phyloP scores from a whole-genome alignment of 2,329 filamentous ascomycete species.

The Fusarium staphyleae region DNA sequence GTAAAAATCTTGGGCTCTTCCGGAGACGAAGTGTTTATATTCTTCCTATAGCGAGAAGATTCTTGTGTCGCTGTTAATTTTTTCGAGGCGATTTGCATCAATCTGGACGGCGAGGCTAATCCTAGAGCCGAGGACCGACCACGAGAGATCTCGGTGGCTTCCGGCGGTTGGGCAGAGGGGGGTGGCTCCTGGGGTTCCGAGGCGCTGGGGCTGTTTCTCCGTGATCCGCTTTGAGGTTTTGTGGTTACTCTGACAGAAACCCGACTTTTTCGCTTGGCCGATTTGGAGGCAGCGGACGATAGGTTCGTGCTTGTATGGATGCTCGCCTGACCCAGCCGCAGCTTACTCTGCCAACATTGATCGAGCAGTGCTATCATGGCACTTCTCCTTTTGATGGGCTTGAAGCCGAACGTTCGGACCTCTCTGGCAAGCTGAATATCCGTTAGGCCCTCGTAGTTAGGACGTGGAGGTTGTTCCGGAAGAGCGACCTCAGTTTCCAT shows the following conservation, averaged over 20 bases:
- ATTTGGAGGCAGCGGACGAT: slow-evolving; percentile 18
- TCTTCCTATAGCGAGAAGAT: slow-evolving; percentile 26
- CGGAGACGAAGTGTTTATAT: too few species aligned
- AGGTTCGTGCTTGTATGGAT: slow-evolving; percentile 32
- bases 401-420: slow-evolving; percentile 73
- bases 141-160: slow-evolving; percentile 48
- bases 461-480: slow-evolving; percentile 43
- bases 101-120: slow-evolving; percentile 10
- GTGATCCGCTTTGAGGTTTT: slow-evolving; percentile 47
- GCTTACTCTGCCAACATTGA: slow-evolving; percentile 73
- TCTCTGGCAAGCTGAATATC: slow-evolving; percentile 68
- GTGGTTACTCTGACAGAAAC: slow-evolving; percentile 15
- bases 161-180: slow-evolving; percentile 45
- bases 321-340: slow-evolving; percentile 35
- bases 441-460: slow-evolving; percentile 67
- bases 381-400: slow-evolving; percentile 70
- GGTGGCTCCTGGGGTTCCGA: slow-evolving; percentile 45
- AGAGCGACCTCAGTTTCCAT: not conserved
- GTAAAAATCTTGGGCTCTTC: too few species aligned
- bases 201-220: slow-evolving; percentile 40
- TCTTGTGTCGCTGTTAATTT: slow-evolving; percentile 10
- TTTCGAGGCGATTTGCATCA: slow-evolving; percentile 15
- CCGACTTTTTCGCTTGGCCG: slow-evolving; percentile 21
- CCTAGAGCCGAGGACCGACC: slow-evolving; percentile 29
- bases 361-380: slow-evolving; percentile 75